phyloP scores from a whole-genome alignment of 352 stramenopile genomes.

The Chloridella minuta region DNA sequence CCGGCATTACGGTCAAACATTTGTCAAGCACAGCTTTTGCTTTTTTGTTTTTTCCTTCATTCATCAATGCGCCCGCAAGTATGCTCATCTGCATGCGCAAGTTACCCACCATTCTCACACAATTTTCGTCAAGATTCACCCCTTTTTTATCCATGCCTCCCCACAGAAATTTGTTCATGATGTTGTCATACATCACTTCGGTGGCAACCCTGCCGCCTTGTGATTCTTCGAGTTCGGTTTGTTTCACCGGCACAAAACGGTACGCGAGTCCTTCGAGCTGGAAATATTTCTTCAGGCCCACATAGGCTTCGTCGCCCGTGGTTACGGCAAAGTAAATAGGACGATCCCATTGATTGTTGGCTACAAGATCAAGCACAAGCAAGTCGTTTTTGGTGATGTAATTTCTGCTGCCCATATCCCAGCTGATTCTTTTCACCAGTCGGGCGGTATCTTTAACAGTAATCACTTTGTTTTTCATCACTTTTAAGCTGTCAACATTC shows the following conservation, averaged over 20 bases:
- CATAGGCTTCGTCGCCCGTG: neutral
- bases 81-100: neutral
- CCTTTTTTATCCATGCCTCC: neutral
- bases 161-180: conserved; percentile 1
- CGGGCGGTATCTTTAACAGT: neutral
- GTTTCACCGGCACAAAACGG: neutral
- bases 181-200: neutral
- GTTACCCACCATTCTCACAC: neutral
- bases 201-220: neutral
- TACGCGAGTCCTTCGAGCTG: neutral
- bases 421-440: neutral
- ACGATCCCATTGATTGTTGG: neutral
- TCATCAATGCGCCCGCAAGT: neutral
- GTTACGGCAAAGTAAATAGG: neutral
- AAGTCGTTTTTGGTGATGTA: neutral
- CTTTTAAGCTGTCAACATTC: neutral
- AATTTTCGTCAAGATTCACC: neutral
- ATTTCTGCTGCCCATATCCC: neutral
- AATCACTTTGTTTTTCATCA: neutral
- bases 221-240: neutral
- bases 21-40: neutral
- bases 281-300: neutral
- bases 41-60: neutral
- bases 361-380: neutral
- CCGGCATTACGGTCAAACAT: neutral